These are phyloP conservation scores for Exophiala viscosa DNA, from an alignment of 2,329 filamentous ascomycete genomes.

Conservation along the genomic window DNA sequence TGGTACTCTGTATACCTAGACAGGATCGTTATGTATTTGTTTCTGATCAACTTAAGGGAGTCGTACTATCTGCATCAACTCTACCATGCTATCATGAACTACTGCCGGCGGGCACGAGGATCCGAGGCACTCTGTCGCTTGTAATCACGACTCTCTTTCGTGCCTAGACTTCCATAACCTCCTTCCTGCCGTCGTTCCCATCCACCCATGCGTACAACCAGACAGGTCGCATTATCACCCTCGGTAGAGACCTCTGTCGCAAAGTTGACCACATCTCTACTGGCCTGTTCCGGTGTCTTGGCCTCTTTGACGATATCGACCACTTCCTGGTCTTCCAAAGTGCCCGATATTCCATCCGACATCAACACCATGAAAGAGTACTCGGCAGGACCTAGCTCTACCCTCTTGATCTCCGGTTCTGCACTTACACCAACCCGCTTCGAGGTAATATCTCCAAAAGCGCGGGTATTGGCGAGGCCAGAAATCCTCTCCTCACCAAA, in stretches of 20 bases:
- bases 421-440: slow-evolving; percentile 93
- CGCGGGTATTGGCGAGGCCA: slow-evolving; percentile 86
- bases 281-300: slow-evolving; percentile 80
- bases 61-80: background rate
- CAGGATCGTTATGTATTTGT: too few relatives aligned
- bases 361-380: slow-evolving; percentile 87
- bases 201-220: slow-evolving; percentile 61
- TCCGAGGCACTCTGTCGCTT: slow-evolving; percentile 75
- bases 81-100: background rate
- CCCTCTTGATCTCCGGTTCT: slow-evolving; percentile 79
- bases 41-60: too few relatives aligned
- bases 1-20: too few relatives aligned
- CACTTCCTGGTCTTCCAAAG: slow-evolving; percentile 86
- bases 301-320: slow-evolving; percentile 92
- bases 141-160: slow-evolving; percentile 85
- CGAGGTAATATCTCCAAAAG: slow-evolving; percentile 87
- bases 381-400: slow-evolving; percentile 77
- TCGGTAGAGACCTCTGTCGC: slow-evolving; percentile 75
- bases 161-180: slow-evolving; percentile 81
- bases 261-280: slow-evolving; percentile 74
- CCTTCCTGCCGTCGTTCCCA: slow-evolving; percentile 69
- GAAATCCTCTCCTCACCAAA: slow-evolving; percentile 96
- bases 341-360: slow-evolving; percentile 83
- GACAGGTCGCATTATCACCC: slow-evolving; percentile 61
- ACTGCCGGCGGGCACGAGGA: slow-evolving; percentile 64